Conservation (phyloP, 495 filamentous ascomycete genomes). For the Xylaria bambusicola region DNA sequence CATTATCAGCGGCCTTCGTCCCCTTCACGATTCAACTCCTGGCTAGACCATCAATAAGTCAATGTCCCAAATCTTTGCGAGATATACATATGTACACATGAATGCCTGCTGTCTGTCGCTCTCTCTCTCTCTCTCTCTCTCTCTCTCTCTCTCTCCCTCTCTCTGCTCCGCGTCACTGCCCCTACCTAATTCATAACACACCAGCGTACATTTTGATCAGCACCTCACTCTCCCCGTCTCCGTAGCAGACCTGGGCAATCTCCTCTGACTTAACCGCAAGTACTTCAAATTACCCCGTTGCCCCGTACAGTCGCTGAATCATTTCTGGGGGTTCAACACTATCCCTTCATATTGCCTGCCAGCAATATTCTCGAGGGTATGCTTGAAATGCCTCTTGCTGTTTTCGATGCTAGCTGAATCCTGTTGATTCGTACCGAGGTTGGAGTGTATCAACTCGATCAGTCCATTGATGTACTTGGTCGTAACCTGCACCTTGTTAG, state of each 20-base stretch:
- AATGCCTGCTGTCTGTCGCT: conserved; percentile 19
- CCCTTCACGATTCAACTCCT: conserved; percentile 3
- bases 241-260: neutral
- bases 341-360: conserved; percentile 92
- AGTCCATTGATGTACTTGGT: conserved; percentile 98
- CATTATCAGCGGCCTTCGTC: conserved; percentile 12
- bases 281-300: neutral
- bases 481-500: conserved; percentile 63
- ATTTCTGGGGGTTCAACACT: conserved; percentile 69
- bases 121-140: neutral
- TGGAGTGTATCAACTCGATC: conserved; percentile 97
- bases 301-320: conserved; percentile 6
- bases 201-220: conserved; percentile 7
- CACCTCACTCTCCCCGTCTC: neutral
- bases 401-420: conserved; percentile 78
- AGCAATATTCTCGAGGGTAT: conserved; percentile 90
- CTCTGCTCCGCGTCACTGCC: no score
- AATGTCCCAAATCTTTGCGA: conserved; percentile 25
- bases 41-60: conserved; percentile 14
- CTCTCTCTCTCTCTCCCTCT: neutral
- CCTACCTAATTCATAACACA: conserved; percentile 13
- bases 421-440: conserved; percentile 77
- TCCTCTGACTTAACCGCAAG: neutral
- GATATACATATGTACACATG: conserved; percentile 38
- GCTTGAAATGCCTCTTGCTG: conserved; percentile 87